phyloP scores from a whole-genome alignment of 306 rosid genomes.

The Gleditsia sinensis region DNA sequence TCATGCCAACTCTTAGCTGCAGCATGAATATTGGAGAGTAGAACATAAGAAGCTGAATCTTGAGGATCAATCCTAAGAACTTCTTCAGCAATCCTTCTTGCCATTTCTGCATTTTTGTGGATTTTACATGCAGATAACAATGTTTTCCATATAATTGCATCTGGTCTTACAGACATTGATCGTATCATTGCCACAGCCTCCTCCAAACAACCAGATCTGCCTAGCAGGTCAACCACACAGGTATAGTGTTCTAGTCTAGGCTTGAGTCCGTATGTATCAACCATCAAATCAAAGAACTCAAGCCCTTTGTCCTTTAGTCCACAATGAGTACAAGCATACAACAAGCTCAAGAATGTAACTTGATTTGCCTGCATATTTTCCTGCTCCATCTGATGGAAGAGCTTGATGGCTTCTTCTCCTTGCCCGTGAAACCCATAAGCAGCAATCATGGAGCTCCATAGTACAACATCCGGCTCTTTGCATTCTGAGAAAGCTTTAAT shows the following conservation, averaged over 20 bases:
- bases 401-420: slow-evolving; percentile 73
- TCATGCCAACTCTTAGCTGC: slow-evolving; percentile 79
- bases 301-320: slow-evolving; percentile 85
- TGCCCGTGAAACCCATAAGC: slow-evolving; percentile 91
- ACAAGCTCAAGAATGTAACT: slow-evolving; percentile 87
- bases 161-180: slow-evolving; percentile 81
- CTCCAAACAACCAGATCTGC: slow-evolving; percentile 80
- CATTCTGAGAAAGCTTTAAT: slow-evolving; percentile 66
- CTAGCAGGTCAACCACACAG: slow-evolving; percentile 81
- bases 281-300: slow-evolving; percentile 69
- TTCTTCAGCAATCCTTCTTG: slow-evolving; percentile 70
- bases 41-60: slow-evolving; percentile 76
- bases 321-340: slow-evolving; percentile 87
- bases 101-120: slow-evolving; percentile 79
- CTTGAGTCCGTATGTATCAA: slow-evolving; percentile 58
- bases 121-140: slow-evolving; percentile 82
- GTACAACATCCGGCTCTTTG: slow-evolving; percentile 59
- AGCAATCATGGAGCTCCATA: slow-evolving; percentile 87
- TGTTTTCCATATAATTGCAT: slow-evolving; percentile 86
- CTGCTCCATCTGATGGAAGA: slow-evolving; percentile 72
- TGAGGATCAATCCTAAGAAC: slow-evolving; percentile 74
- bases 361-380: slow-evolving; percentile 67
- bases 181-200: slow-evolving; percentile 80
- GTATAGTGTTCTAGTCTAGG: slow-evolving; percentile 82
- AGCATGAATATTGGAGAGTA: slow-evolving; percentile 80